Conservation (phyloP, 1,284 basidiomycete genomes). For the Meira nashicola region DNA sequence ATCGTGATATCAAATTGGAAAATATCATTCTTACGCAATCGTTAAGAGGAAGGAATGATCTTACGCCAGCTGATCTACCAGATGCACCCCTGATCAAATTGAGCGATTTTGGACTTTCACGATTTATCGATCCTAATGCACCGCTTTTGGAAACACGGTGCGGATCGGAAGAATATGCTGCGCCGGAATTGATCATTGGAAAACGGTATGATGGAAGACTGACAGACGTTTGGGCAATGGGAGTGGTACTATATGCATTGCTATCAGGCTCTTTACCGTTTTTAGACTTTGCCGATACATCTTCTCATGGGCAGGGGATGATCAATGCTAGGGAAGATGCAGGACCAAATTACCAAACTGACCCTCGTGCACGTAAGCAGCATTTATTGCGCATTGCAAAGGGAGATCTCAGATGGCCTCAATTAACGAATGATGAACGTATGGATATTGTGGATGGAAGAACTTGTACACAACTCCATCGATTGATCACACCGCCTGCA, state of each 20-base stretch:
- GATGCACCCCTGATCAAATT: conserved; percentile 70
- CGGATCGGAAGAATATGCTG: conserved; percentile 84
- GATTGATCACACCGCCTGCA: conserved; percentile 44
- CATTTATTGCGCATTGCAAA: conserved; percentile 51
- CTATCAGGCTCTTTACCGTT: conserved; percentile 68
- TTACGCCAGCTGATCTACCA: conserved; percentile 49
- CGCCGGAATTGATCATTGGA: conserved; percentile 86
- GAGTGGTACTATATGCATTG: conserved; percentile 77
- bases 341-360: conserved; percentile 4
- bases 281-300: conserved; percentile 30
- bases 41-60: conserved; percentile 14
- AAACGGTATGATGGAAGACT: conserved; percentile 93
- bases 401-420: conserved; percentile 53
- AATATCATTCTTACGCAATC: conserved; percentile 55
- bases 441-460: conserved; percentile 20
- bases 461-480: conserved; percentile 17
- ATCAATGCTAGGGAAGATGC: conserved; percentile 14
- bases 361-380: conserved; percentile 32
- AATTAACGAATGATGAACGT: conserved; percentile 44
- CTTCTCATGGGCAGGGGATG: neutral
- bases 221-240: conserved; percentile 75
- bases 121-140: conserved; percentile 68
- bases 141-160: conserved; percentile 78
- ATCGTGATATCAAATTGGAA: conserved; percentile 89
- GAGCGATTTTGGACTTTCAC: conserved; percentile 79